Percentiles rank a stretch among this genome's conserved stretches.
These are phyloP conservation scores for Ophiostoma australiae DNA, from an alignment of 2,329 filamentous ascomycete genomes.

Conservation along the genomic window DNA sequence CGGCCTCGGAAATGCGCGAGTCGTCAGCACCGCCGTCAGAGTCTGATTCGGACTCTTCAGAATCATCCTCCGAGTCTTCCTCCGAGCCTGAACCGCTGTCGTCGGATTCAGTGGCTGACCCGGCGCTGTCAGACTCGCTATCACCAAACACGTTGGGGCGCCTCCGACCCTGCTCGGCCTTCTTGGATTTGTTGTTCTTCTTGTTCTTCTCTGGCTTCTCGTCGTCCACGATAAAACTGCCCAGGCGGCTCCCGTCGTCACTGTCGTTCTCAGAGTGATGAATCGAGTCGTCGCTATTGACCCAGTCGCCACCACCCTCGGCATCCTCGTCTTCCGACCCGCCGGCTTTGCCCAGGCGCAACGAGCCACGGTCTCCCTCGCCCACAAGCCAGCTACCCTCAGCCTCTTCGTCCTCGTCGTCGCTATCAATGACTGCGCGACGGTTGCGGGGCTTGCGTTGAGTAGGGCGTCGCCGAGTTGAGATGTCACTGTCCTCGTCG, in stretches of 20 bases:
- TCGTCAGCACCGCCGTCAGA: conserved; percentile 23
- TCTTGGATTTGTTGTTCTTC: conserved; percentile 23
- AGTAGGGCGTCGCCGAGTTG: conserved; percentile 26
- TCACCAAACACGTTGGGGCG: conserved; percentile 8
- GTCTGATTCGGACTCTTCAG: background rate
- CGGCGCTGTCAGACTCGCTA: conserved; percentile 14
- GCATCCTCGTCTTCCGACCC: conserved; percentile 58
- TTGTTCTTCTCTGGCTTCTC: conserved; percentile 31
- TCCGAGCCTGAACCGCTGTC: background rate
- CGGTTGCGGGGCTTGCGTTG: conserved; percentile 44
- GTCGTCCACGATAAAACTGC: conserved; percentile 53
- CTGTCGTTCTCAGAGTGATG: conserved; percentile 52
- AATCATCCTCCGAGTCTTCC: background rate
- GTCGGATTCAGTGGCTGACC: background rate
- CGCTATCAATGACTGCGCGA: conserved; percentile 60
- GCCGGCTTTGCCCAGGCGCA: conserved; percentile 70
- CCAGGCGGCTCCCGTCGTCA: conserved; percentile 49
- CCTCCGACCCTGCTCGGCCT: conserved; percentile 33
- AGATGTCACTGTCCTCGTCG: conserved; percentile 31
- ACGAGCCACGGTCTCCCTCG: conserved; percentile 55
- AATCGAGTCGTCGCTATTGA: conserved; percentile 65
- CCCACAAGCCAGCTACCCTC: conserved; percentile 77
- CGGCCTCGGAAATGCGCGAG: conserved; percentile 40
- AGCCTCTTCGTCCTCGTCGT: conserved; percentile 54
- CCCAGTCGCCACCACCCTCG: conserved; percentile 77